Evolutionary conservation across 2,329 filamentous ascomycete species (phyloP).

Genomic region (Xylariomycetidae sp.): DNA sequence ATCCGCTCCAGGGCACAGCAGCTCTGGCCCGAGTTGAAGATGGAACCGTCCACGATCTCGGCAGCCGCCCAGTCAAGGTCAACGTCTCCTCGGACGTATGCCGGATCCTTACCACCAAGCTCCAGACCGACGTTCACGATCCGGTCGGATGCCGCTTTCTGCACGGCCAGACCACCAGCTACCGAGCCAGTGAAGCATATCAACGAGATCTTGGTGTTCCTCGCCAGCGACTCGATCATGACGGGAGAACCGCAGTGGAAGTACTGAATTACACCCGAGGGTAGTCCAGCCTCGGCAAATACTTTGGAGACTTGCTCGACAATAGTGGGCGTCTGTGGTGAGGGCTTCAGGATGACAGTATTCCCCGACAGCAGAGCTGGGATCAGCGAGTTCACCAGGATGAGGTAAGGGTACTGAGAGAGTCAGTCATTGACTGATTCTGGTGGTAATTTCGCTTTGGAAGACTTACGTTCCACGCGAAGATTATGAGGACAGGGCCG

Average conservation of each 20-base stretch:
- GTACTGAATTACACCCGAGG: conserved; percentile 79
- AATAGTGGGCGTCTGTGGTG: conserved; percentile 89
- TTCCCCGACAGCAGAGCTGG: conserved; percentile 90
- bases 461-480: conserved; percentile 84
- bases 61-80: conserved; percentile 87
- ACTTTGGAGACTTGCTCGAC: conserved; percentile 76
- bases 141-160: conserved; percentile 77
- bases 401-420: conserved; percentile 83
- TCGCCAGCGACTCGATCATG: conserved; percentile 73
- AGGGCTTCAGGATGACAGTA: conserved; percentile 89
- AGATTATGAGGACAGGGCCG: conserved; percentile 82
- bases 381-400: conserved; percentile 86
- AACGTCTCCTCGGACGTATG: conserved; percentile 81
- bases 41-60: conserved; percentile 90
- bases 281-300: conserved; percentile 77
- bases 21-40: conserved; percentile 98
- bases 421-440: conserved; percentile 9
- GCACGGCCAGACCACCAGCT: conserved; percentile 78
- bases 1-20: conserved; percentile 91
- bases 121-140: conserved; percentile 85
- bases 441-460: neutral
- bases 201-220: conserved; percentile 69
- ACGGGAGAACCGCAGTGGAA: conserved; percentile 81
- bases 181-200: conserved; percentile 95
- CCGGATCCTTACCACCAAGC: conserved; percentile 91